Percentiles rank a stretch among this genome's conserved stretches.
These are phyloP conservation scores for Schwanniomyces vanrijiae DNA, from an alignment of 805 yeast species.

Conservation along the genomic window DNA sequence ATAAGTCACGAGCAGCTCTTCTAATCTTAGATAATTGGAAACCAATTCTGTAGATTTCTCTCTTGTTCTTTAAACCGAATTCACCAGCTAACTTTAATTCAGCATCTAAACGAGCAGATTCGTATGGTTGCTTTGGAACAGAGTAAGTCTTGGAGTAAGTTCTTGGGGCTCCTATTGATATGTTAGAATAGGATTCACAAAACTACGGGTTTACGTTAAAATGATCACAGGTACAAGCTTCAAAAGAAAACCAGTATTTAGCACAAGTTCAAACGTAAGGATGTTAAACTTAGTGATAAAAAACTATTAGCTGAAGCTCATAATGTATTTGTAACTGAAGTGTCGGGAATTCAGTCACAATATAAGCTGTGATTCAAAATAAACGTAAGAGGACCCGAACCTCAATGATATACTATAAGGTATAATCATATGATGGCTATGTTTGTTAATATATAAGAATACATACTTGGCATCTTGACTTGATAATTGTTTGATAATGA, in stretches of 20 bases:
- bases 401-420: conserved; percentile 31
- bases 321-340: conserved; percentile 56
- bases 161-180: conserved; percentile 89
- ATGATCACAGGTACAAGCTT: not conserved
- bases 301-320: not conserved
- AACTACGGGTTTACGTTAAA: not conserved
- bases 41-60: conserved; percentile 99
- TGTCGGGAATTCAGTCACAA: conserved; percentile 84
- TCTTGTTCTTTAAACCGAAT: conserved; percentile 99
- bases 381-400: conserved; percentile 68
- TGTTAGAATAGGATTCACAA: conserved; percentile 18
- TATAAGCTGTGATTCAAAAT: conserved; percentile 23
- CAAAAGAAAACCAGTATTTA: not conserved
- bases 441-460: conserved; percentile 5
- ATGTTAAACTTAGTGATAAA: too few relatives aligned
- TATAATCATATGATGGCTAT: not conserved
- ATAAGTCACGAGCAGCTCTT: conserved; percentile 99
- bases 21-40: conserved; percentile 99
- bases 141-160: conserved; percentile 99
- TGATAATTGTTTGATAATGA: conserved; percentile 10
- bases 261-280: not conserved
- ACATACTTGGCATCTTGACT: conserved; percentile 67
- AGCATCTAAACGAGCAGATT: conserved; percentile 98
- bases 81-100: conserved; percentile 99
- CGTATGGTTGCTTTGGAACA: conserved; percentile 99